Conservation (phyloP, 495 filamentous ascomycete species). For the Neurospora intermedia region DNA sequence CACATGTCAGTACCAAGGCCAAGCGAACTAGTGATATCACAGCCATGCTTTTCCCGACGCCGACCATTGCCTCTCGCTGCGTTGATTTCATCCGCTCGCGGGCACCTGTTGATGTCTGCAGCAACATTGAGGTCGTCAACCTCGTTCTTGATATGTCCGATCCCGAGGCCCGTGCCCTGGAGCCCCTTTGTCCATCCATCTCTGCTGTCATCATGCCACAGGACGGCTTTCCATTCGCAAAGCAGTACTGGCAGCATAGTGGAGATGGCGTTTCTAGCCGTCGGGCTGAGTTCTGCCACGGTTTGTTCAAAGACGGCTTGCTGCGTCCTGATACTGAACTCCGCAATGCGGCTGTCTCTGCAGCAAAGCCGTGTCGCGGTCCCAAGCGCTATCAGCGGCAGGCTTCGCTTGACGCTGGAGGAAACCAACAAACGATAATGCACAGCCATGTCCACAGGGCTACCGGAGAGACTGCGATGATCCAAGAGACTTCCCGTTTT, state of each 20-base stretch:
- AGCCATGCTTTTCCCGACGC: constrained; percentile 73
- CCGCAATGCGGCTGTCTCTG: constrained; percentile 5
- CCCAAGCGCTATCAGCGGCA: constrained; percentile 61
- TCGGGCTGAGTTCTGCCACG: constrained; percentile 77
- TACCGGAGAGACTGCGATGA: constrained; percentile 20
- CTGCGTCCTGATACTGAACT: constrained; percentile 43
- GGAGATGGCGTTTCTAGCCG: constrained; percentile 93
- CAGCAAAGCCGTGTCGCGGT: constrained; percentile 46
- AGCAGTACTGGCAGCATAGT: constrained; percentile 92
- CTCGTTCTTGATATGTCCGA: constrained; percentile 47
- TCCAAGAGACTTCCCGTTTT: constrained; percentile 60
- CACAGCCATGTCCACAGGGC: constrained; percentile 6
- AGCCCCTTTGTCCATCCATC: constrained; percentile 36
- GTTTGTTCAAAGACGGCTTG: constrained; percentile 57
- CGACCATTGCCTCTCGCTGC: constrained; percentile 55
- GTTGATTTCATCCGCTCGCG: constrained; percentile 56
- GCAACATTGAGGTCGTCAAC: constrained; percentile 52
- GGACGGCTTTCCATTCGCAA: constrained; percentile 56
- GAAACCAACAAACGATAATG: constrained; percentile 4
- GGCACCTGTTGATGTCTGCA: constrained; percentile 33
- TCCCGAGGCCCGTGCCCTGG: constrained; percentile 36
- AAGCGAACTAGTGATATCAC: constrained; percentile 13
- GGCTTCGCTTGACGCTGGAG: constrained; percentile 36
- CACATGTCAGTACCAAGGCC: constrained; percentile 50
- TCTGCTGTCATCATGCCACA: constrained; percentile 64